Percentiles rank a stretch among this genome's conserved stretches.
phyloP scores from a whole-genome alignment of 345 rosid species.

The Salix suchowensis region DNA sequence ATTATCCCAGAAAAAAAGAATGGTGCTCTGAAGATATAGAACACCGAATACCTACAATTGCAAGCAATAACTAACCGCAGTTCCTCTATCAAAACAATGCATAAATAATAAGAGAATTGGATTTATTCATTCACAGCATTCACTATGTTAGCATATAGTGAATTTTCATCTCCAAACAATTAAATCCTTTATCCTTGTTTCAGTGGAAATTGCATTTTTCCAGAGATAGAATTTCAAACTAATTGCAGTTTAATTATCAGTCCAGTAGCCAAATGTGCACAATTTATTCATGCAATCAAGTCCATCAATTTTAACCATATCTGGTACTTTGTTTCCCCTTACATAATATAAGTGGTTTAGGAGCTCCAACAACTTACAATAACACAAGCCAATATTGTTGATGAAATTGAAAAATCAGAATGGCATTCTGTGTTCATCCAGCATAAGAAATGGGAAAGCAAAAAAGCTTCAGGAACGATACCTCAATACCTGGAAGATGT shows the following conservation, averaged over 20 bases:
- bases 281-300: not conserved
- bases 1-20: not conserved
- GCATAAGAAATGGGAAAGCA: not conserved
- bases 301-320: not conserved
- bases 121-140: not conserved
- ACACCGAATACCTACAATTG: not conserved
- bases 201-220: not conserved
- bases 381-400: not conserved
- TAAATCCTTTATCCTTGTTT: not conserved
- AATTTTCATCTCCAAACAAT: not conserved
- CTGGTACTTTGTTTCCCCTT: not conserved
- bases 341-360: not conserved
- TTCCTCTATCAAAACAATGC: not conserved
- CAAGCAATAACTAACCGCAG: not conserved
- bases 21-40: not conserved
- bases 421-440: not conserved
- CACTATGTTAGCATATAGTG: not conserved
- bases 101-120: not conserved
- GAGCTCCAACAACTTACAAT: not conserved
- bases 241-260: not conserved
- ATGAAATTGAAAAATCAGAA: not conserved
- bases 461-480: not conserved
- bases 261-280: not conserved
- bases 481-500: slow-evolving; percentile 67
- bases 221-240: not conserved